A percentile compares a stretch with the other conserved stretches of the same genome.
Conservation (phyloP, 768 basidiomycete species). For the Pseudohyphozyma bogoriensis region DNA sequence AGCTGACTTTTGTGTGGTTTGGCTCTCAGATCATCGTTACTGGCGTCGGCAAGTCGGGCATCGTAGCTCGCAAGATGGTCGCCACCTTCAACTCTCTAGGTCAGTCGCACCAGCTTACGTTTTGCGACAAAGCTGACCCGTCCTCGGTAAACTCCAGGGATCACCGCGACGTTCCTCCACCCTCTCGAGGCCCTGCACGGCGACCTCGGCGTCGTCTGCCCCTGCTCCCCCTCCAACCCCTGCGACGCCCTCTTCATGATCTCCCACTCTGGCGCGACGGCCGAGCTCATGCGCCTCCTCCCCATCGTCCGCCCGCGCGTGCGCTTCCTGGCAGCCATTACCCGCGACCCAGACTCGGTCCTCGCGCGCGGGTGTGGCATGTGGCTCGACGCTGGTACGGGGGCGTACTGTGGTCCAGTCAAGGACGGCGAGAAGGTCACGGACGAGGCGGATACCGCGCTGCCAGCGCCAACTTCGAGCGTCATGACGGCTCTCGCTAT, state of each 20-base stretch:
- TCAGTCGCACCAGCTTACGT: not conserved
- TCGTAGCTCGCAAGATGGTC: slow-evolving; percentile 31
- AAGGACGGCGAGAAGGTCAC: slow-evolving; percentile 16
- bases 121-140: not conserved
- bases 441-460: slow-evolving; percentile 32
- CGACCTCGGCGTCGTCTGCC: slow-evolving; percentile 32
- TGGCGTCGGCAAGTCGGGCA: slow-evolving; percentile 33
- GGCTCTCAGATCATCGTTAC: slow-evolving; percentile 30
- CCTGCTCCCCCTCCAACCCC: slow-evolving; percentile 16
- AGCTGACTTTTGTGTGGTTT: too few species aligned
- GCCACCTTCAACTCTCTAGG: slow-evolving; percentile 34
- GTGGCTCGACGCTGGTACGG: slow-evolving; percentile 30
- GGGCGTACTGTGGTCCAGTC: slow-evolving; percentile 16
- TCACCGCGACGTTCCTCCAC: slow-evolving; percentile 31
- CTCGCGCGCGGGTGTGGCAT: slow-evolving; percentile 27
- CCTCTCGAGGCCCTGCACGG: slow-evolving; percentile 34
- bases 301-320: slow-evolving; percentile 27
- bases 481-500: slow-evolving; percentile 30
- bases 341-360: slow-evolving; percentile 28
- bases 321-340: slow-evolving; percentile 26
- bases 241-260: slow-evolving; percentile 32
- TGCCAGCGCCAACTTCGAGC: slow-evolving; percentile 32
- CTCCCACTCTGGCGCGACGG: slow-evolving; percentile 33
- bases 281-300: slow-evolving; percentile 32
- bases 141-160: slow-evolving; percentile 13